These are phyloP conservation scores for Boletus subluridellus DNA, from an alignment of 1,284 basidiomycete genomes.

Conservation along the genomic window DNA sequence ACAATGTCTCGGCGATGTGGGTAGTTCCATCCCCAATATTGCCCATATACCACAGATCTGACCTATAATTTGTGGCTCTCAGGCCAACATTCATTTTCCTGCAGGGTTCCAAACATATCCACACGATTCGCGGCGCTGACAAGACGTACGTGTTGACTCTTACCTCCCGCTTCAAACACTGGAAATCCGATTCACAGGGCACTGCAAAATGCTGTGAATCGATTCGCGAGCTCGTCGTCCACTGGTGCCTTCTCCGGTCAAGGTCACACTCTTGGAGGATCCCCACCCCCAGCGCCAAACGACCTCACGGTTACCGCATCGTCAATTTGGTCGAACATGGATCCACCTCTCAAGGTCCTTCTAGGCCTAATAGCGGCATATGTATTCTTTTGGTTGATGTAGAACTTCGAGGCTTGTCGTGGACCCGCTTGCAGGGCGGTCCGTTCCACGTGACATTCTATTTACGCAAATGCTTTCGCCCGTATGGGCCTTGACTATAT, in stretches of 20 bases:
- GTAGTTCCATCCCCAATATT: slow-evolving; percentile 16
- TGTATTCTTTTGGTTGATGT: slow-evolving; percentile 58
- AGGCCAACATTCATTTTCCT: slow-evolving; percentile 82
- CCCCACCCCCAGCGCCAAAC: slow-evolving; percentile 29
- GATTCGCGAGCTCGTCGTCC: slow-evolving; percentile 40
- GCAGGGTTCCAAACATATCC: slow-evolving; percentile 62
- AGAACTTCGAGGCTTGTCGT: slow-evolving; percentile 2
- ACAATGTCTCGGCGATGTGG: slow-evolving; percentile 65
- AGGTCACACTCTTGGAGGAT: slow-evolving; percentile 65
- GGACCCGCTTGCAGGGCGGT: background rate
- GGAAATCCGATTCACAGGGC: slow-evolving; percentile 39
- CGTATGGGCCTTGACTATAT: background rate
- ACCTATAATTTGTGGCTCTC: background rate
- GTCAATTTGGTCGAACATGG: slow-evolving; percentile 42
- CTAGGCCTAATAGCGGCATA: slow-evolving; percentile 60
- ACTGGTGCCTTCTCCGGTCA: slow-evolving; percentile 58
- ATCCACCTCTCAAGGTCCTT: slow-evolving; percentile 64
- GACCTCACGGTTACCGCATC: slow-evolving; percentile 37
- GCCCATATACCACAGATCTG: background rate
- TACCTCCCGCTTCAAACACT: background rate
- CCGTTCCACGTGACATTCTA: background rate
- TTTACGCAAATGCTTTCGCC: background rate
- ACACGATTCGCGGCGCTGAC: slow-evolving; percentile 67
- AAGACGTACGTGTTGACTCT: slow-evolving; percentile 44
- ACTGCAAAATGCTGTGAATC: slow-evolving; percentile 56